A percentile compares a stretch with the other conserved stretches of the same genome.
Conservation (phyloP, 1,139 yeast species). For the Yamadazyma pseudoaaseri region DNA sequence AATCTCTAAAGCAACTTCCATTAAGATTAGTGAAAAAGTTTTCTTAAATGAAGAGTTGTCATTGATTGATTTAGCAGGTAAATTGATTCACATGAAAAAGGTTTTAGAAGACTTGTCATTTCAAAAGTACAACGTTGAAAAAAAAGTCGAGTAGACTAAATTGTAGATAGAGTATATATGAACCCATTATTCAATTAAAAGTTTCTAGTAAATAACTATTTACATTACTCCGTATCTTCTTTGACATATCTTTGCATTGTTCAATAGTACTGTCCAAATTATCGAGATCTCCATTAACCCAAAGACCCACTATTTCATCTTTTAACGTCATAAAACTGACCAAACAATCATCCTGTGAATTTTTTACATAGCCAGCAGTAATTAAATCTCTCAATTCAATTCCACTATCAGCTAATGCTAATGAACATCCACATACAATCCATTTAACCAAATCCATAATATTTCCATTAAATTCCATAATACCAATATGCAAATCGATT, state of each 20-base stretch:
- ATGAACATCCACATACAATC: slow-evolving; percentile 58
- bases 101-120: slow-evolving; percentile 45
- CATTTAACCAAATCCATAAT: slow-evolving; percentile 42
- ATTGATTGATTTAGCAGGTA: slow-evolving; percentile 34
- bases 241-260: slow-evolving; percentile 45
- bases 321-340: slow-evolving; percentile 54
- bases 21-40: slow-evolving; percentile 38
- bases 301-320: slow-evolving; percentile 54
- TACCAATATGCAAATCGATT: slow-evolving; percentile 73
- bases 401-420: slow-evolving; percentile 83
- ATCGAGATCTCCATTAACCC: slow-evolving; percentile 47
- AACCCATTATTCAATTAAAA: not conserved
- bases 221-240: slow-evolving; percentile 44
- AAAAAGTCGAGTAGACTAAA: slow-evolving; percentile 4
- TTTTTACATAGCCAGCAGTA: slow-evolving; percentile 59
- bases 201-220: slow-evolving; percentile 20
- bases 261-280: slow-evolving; percentile 27
- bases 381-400: slow-evolving; percentile 78
- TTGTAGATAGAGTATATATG: not conserved
- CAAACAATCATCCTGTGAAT: slow-evolving; percentile 29
- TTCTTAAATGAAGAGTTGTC: slow-evolving; percentile 38
- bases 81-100: slow-evolving; percentile 41
- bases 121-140: slow-evolving; percentile 11
- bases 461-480: slow-evolving; percentile 38
- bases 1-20: slow-evolving; percentile 37